Conservation (phyloP, 306 rosid species). For the peach (Prunus persica) region Prunus_persica_NCBIv2 NC_034009.1:37191001-37191500, state of each 20-base stretch:
- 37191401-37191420: neutral
- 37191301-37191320: neutral
- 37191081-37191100: slow-evolving; percentile 92
- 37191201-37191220: neutral
- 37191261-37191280: neutral
- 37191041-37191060: slow-evolving; percentile 84
- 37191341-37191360: neutral
- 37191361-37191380: neutral
- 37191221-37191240: neutral
- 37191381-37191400: neutral
- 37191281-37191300: neutral
- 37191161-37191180: slow-evolving; percentile 8
- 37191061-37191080: slow-evolving; percentile 91
- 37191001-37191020: slow-evolving; percentile 88
- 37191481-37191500: no score
- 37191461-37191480: no score
- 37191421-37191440: no score
- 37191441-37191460: no score
- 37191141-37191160: neutral
- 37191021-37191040: slow-evolving; percentile 90
- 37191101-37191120: slow-evolving; percentile 66
- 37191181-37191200: slow-evolving; percentile 7
- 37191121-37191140: neutral
- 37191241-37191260: slow-evolving; percentile 15
- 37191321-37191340: neutral